Base-by-base conservation (phyloP, 2,329 filamentous ascomycete species). In the Xylaria sp. region DNA sequence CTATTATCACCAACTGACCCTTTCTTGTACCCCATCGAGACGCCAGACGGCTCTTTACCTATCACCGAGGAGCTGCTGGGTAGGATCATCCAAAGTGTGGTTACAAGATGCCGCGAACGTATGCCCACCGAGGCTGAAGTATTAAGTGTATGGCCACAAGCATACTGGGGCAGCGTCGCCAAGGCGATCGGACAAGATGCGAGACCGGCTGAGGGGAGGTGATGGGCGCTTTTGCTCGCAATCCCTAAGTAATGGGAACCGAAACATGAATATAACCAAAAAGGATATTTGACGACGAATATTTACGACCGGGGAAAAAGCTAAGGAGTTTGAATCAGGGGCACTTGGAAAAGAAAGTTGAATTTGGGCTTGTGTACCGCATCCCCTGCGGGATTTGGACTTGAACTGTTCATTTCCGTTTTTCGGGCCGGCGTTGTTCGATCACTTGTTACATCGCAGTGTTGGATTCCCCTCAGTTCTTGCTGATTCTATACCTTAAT, bases 21-120 rank as follows among this genome's bases (percentile, higher is more conserved):
- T 3, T 90, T 90, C 71, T 72, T 90, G 37, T 87, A 88, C 68
- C 88, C 88, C 0, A 78, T 80, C 33, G 86, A 88, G 70, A 77
- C 83, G 7, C 77, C 79, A 44, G 83, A 83, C 13, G 80, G 80
- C 62, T 79, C 84, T 10, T 74, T 89, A 15, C 85, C 87, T 3
- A 82, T 89, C 54, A 85, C 85, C 17, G 85, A 89, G 71, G 86
- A 88, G 68, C 75, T 89, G 53, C 79, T 89, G 29, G 81, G 81
- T 31, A 77, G 85, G 46, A 87, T 89, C 66, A 83, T 89, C 60
- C 83, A 87, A 74, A 88, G 84, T 70, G 85, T 88, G 19, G 85
- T 86, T 15, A 76, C 80, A 17, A 80, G 85, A 58, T 87, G 86
- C 63, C 80, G 82, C 51, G 84, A 87, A 66, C 77, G 82, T 21